Conservation (phyloP, 495 filamentous ascomycete species). For the Aspergillus carlsbadensis region DNA sequence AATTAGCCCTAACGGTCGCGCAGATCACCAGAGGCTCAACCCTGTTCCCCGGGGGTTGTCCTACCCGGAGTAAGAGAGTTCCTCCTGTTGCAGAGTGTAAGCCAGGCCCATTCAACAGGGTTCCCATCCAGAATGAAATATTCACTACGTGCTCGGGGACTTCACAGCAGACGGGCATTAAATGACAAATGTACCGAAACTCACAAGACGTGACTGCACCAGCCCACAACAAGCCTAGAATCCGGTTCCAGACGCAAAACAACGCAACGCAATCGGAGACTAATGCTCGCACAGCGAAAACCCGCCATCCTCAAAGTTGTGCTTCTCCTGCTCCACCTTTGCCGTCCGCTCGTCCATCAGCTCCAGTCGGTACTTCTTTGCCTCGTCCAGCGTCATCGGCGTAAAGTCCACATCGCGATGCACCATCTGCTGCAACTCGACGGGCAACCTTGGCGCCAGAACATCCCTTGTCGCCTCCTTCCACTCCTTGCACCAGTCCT, state of each 20-base stretch:
- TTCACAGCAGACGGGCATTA: too few species aligned
- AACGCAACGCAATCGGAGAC: neutral
- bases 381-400: slow-evolving; percentile 43
- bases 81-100: too few species aligned
- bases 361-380: slow-evolving; percentile 40
- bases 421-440: slow-evolving; percentile 41
- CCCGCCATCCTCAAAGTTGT: slow-evolving; percentile 14
- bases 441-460: slow-evolving; percentile 26
- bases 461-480: slow-evolving; percentile 17
- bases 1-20: too few species aligned
- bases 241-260: neutral
- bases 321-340: slow-evolving; percentile 8
- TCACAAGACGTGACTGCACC: neutral
- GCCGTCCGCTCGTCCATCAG: slow-evolving; percentile 49
- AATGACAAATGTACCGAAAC: too few species aligned
- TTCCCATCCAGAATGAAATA: too few species aligned
- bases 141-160: too few species aligned
- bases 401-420: slow-evolving; percentile 22
- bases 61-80: too few species aligned
- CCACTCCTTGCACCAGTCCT: slow-evolving; percentile 28
- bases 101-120: too few species aligned
- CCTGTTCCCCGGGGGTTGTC: too few species aligned
- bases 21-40: too few species aligned
- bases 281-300: slow-evolving; percentile 34
- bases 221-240: neutral